Evolutionary conservation across 2,329 filamentous ascomycete genomes (phyloP).

Genomic region (Trichoderma sp.): DNA sequence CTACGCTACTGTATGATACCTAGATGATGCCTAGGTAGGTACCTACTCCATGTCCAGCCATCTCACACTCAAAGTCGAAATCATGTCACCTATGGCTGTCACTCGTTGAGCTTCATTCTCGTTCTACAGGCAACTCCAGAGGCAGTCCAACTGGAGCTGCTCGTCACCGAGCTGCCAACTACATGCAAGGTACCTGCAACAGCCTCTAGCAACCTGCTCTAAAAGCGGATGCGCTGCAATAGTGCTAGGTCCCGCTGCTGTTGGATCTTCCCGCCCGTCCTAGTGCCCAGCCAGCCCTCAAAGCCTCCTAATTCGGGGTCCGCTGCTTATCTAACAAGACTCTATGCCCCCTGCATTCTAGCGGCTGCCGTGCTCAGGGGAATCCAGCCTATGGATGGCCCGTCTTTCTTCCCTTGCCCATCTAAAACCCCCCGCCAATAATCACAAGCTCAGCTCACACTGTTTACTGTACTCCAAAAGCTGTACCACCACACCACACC

Average conservation of each 20-base stretch:
- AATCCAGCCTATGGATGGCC: slow-evolving; percentile 8
- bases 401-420: slow-evolving; percentile 13
- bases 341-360: slow-evolving; percentile 8
- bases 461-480: slow-evolving; percentile 19
- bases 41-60: neutral
- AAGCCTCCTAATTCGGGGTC: neutral
- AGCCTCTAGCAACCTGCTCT: neutral
- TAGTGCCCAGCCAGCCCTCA: neutral
- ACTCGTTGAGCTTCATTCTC: too few relatives aligned
- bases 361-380: slow-evolving; percentile 17
- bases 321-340: slow-evolving; percentile 7
- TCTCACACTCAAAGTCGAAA: neutral
- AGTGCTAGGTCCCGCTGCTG: neutral
- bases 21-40: too few relatives aligned
- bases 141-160: neutral
- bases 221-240: neutral
- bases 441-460: slow-evolving; percentile 25
- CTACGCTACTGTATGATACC: neutral
- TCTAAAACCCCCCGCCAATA: slow-evolving; percentile 24
- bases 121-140: neutral
- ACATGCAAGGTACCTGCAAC: too few relatives aligned
- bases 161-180: neutral
- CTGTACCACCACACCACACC: neutral
- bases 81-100: neutral
- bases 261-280: neutral